Conservation (phyloP, 1,284 basidiomycete species). For the Fistulinella cinereoalba region DNA sequence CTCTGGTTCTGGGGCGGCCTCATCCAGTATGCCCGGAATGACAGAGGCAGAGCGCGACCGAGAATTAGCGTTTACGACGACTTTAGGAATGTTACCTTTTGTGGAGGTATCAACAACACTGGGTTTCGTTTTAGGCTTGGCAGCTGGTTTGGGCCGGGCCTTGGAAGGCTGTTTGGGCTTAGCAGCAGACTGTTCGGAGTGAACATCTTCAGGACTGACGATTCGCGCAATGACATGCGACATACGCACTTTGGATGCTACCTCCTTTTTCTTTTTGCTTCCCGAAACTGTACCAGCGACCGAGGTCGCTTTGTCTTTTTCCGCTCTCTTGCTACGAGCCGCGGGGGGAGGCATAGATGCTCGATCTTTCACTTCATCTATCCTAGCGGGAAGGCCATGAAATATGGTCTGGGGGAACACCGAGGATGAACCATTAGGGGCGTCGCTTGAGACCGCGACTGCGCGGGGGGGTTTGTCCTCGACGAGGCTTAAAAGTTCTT, state of each 20-base stretch:
- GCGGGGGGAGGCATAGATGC: slow-evolving; percentile 60
- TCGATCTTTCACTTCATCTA: slow-evolving; percentile 39
- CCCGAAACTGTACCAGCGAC: slow-evolving; percentile 1
- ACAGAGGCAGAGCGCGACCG: slow-evolving; percentile 68
- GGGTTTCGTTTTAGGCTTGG: slow-evolving; percentile 27
- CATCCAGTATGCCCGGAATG: slow-evolving; percentile 45
- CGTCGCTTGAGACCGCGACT: background rate
- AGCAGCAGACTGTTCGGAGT: slow-evolving; percentile 12
- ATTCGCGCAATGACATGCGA: background rate
- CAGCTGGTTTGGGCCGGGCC: slow-evolving; percentile 29
- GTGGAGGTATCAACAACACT: slow-evolving; percentile 15
- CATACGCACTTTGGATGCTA: slow-evolving; percentile 18
- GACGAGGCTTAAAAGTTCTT: slow-evolving; percentile 65
- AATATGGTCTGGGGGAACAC: slow-evolving; percentile 3
- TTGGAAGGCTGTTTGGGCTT: slow-evolving; percentile 34
- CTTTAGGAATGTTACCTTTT: slow-evolving; percentile 28
- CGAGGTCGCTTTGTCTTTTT: slow-evolving; percentile 20
- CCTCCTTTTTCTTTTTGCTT: slow-evolving; percentile 31
- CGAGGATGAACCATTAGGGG: slow-evolving; percentile 3
- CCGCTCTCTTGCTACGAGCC: slow-evolving; percentile 30
- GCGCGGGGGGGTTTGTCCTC: slow-evolving; percentile 40
- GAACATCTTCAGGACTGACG: background rate
- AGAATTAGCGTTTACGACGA: slow-evolving; percentile 38
- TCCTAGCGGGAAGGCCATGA: slow-evolving; percentile 3
- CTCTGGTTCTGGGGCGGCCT: slow-evolving; percentile 46